Percentiles rank a stretch among this genome's conserved stretches.
These are phyloP conservation scores for Elongisporangium anandrum DNA, from an alignment of 352 stramenopile genomes.

Conservation along the genomic window DNA sequence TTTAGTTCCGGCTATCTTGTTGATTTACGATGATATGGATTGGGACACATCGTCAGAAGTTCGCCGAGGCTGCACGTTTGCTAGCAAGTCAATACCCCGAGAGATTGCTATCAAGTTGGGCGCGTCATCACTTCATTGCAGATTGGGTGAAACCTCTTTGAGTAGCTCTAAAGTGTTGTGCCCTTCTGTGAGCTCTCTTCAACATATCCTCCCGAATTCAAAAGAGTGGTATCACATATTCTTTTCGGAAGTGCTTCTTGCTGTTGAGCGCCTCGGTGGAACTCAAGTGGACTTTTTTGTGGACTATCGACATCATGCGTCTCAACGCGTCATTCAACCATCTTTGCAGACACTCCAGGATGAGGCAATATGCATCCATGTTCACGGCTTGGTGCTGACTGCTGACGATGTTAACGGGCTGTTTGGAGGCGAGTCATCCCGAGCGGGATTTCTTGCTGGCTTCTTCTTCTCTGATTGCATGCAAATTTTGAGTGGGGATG, in stretches of 20 bases:
- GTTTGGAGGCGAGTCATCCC: constrained; percentile 45
- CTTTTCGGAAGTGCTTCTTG: constrained; percentile 54
- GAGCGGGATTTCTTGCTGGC: constrained; percentile 45
- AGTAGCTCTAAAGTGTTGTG: constrained; percentile 44
- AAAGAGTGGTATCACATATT: constrained; percentile 39
- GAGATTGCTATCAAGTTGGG: constrained; percentile 45
- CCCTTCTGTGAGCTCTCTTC: constrained; percentile 29
- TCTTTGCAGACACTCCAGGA: constrained; percentile 69
- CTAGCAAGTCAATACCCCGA: constrained; percentile 37
- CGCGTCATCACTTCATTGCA: constrained; percentile 56
- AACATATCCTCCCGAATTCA: constrained; percentile 29
- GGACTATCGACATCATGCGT: constrained; percentile 56
- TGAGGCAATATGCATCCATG: constrained; percentile 65
- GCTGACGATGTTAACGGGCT: constrained; percentile 47
- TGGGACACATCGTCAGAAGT: constrained; percentile 62
- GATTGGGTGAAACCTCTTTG: constrained; percentile 54
- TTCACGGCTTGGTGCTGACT: constrained; percentile 51
- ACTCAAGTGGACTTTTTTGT: constrained; percentile 66
- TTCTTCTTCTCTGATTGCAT: constrained; percentile 73
- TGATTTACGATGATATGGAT: constrained; percentile 75
- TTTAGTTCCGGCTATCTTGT: constrained; percentile 23
- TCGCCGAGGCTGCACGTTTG: constrained; percentile 46
- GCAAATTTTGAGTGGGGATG: constrained; percentile 72
- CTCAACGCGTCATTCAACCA: constrained; percentile 63
- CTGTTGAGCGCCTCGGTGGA: constrained; percentile 45